Evolutionary conservation across 257 asterid genomes (phyloP), one percentile per base, ranked within the genome.

Genomic region (Salvia splendens): DNA sequence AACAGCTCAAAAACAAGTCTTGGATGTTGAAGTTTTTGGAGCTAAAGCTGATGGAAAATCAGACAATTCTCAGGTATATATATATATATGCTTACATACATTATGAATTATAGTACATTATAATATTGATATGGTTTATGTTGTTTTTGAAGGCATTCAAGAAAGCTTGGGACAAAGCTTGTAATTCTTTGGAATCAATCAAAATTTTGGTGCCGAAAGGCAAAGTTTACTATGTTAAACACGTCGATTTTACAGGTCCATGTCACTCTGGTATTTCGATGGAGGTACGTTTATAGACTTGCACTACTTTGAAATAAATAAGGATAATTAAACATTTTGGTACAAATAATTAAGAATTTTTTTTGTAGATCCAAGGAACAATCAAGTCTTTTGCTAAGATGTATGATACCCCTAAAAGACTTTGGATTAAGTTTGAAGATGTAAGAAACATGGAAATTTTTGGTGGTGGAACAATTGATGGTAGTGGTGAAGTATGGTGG

Each of bases 401-500:
- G 74, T 90, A 83, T 40, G 73, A 73, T 1, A 55, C 75, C 41
- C 85, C 87, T 5, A 74, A 77, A 78, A 82, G 86, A 64, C 84
- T 76, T 42, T 93, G 97, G 99, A 75, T 93, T n/a, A 73, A 70
- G 42, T 88, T 93, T 47, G 85, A 86, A 51, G 79, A 85, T 14
- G 75, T 90, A 49, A 70, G 41, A 41, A 76, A 84, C 61, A 73
- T 90, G 51, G 73, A 59, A 6, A 76, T 90, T 65, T 77, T 49
- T 68, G 99, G 99, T 17, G 89, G 91, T 16, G 99, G 99, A 43
- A 81, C 81, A 10, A 74, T 93, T 0, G 85, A 87, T 72, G 99
- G 99, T 14, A 88, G 86, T 62, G 99, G 97, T 9, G 78, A 81
- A 66, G 76, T 82, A 11, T 93, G 99, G 99, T 93, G 99, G 99